These are phyloP conservation scores for Citrus inodora DNA, from an alignment of 345 rosid genomes.

Conservation along the genomic window DNA sequence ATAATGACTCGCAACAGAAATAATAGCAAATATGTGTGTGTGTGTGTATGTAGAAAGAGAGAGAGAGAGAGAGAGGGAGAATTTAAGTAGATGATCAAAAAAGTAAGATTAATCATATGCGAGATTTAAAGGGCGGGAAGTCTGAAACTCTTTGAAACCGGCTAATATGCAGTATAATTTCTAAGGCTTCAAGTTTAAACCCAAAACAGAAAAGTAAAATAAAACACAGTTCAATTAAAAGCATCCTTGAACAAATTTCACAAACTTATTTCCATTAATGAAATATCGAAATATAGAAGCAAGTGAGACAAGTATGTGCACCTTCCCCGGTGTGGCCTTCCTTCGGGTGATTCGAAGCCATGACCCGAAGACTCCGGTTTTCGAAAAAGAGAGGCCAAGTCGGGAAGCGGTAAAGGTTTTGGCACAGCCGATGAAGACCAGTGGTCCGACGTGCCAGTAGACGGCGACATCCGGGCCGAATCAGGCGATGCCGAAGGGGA, in stretches of 20 bases:
- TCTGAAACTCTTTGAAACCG: neutral
- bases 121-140: neutral
- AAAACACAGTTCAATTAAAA: neutral
- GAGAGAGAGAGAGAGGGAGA: too few relatives aligned
- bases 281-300: neutral
- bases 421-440: constrained; percentile 43
- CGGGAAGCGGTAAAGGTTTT: constrained; percentile 63
- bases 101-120: neutral
- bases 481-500: constrained; percentile 32
- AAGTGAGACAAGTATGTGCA: constrained; percentile 2
- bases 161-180: neutral
- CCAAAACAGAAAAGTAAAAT: neutral
- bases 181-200: neutral
- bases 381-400: constrained; percentile 3
- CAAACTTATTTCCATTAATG: neutral
- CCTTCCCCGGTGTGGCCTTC: constrained; percentile 18
- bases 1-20: neutral
- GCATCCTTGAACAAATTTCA: neutral
- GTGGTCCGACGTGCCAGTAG: constrained; percentile 23
- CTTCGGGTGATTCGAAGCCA: constrained; percentile 22
- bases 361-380: constrained; percentile 14
- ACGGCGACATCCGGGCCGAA: constrained; percentile 19
- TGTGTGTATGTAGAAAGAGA: too few relatives aligned
- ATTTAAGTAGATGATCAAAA: neutral
- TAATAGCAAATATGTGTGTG: neutral